Percentiles rank a stretch among this genome's conserved stretches.
These are phyloP conservation scores for Chenopodium quinoa DNA, from an alignment of 148 eudicot species.

Conservation along the genomic window DNA sequence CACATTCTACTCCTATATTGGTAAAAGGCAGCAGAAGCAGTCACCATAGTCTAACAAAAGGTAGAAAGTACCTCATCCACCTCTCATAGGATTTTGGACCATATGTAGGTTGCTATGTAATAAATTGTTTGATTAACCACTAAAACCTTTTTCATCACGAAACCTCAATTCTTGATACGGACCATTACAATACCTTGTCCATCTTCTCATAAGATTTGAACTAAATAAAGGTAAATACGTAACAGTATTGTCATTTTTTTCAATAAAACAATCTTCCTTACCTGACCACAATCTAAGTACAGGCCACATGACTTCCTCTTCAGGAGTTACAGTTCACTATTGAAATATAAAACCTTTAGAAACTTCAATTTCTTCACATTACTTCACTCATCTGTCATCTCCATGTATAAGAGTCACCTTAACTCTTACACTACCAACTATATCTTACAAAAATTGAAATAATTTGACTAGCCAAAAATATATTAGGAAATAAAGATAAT, in stretches of 20 bases:
- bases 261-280: not conserved
- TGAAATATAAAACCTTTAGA: not conserved
- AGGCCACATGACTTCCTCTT: not conserved
- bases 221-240: not conserved
- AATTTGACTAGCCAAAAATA: not conserved
- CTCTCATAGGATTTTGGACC: not conserved
- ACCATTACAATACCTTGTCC: not conserved
- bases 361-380: not conserved
- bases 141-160: not conserved
- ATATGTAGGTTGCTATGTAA: not conserved
- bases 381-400: not conserved
- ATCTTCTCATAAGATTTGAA: not conserved
- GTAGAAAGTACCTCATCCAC: not conserved
- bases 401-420: not conserved
- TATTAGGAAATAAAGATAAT: not conserved
- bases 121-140: not conserved
- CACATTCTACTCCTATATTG: not conserved
- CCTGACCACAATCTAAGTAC: not conserved
- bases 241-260: not conserved
- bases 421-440: not conserved
- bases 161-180: not conserved
- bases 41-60: not conserved
- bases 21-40: not conserved
- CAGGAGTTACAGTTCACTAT: not conserved
- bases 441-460: not conserved